Base-by-base conservation (phyloP, 106 monocot species). In the Triglochin maritima region DNA sequence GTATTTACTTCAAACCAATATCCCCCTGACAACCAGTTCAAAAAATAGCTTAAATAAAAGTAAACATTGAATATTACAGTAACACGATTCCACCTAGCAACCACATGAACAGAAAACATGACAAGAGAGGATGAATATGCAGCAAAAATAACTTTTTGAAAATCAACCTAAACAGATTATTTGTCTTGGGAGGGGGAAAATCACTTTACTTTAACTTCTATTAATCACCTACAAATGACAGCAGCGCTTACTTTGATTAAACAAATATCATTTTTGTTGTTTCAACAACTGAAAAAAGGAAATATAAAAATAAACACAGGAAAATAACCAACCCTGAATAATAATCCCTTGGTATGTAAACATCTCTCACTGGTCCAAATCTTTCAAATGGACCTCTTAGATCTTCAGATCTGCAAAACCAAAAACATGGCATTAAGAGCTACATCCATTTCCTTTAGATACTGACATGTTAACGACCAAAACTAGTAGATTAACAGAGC, bases 1-100 rank as follows among this genome's bases (percentile, higher is more conserved):
- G 79, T 80, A 81, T 72, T 90, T 78, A 81, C 90, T 84, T 86
- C 78, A 87, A 87, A 76, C 62, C 72, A 75, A 79, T 72, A 80
- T 77, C 61, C 59, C 75, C 84, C 72, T 79, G 84, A 76, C 80
- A 87, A 85, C 68, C 80, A 87, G 75, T 80, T 77, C 73, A 85
- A 87, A 50, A 80, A 72, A 78, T 44, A 83, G 78, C 82, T 85
- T 74, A 82, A 74, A 65, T 64, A 55, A 70, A 75, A 59, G 5
- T 59, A 76, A 46, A 49, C 59, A 56, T 60, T 56, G 43, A 61
- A 65, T 63, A 62, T 17, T 12, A 71, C 66, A 77, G 17, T 47
- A 77, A 59, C 73, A 56, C 15, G 49, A 65, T 49, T 42, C 13
- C 58, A 8, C 58, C 5, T 59, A 59, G 16, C 16, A 59, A n/a